Percentiles rank a stretch among this genome's conserved stretches.
phyloP scores from a whole-genome alignment of 805 yeast genomes.

The Jamesozyma gamospora region DNA sequence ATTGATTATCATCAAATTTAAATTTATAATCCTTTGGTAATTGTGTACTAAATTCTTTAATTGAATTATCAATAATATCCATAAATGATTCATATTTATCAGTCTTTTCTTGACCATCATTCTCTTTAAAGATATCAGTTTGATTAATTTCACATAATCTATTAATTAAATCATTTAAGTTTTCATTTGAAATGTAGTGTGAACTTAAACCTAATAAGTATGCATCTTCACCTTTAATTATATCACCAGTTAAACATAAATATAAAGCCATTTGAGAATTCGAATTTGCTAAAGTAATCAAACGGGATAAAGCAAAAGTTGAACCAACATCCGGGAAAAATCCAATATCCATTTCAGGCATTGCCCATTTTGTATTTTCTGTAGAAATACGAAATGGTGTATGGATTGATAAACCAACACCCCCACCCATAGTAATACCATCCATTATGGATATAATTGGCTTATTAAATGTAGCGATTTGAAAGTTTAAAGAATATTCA shows the following conservation, averaged over 20 bases:
- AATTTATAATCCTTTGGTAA: slow-evolving; percentile 55
- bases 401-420: slow-evolving; percentile 86
- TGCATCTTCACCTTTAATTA: slow-evolving; percentile 69
- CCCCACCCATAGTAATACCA: slow-evolving; percentile 97
- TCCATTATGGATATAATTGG: slow-evolving; percentile 81
- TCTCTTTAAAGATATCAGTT: slow-evolving; percentile 3
- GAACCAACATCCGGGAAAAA: slow-evolving; percentile 95
- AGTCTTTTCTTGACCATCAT: background rate
- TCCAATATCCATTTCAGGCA: slow-evolving; percentile 98
- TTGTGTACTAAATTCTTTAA: slow-evolving; percentile 65
- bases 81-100: slow-evolving; percentile 13
- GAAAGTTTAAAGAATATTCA: slow-evolving; percentile 75
- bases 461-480: slow-evolving; percentile 72
- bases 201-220: slow-evolving; percentile 80
- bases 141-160: slow-evolving; percentile 54
- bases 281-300: slow-evolving; percentile 31
- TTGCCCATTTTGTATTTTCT: slow-evolving; percentile 81
- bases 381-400: slow-evolving; percentile 91
- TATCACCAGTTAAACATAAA: slow-evolving; percentile 77
- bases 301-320: slow-evolving; percentile 74
- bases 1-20: slow-evolving; percentile 45
- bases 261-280: slow-evolving; percentile 80
- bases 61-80: slow-evolving; percentile 51
- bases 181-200: slow-evolving; percentile 67
- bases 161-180: slow-evolving; percentile 49